Evolutionary conservation across 371 early-diverging fungal genomes (phyloP).

Genomic region (Apophysomyces sp.): DNA sequence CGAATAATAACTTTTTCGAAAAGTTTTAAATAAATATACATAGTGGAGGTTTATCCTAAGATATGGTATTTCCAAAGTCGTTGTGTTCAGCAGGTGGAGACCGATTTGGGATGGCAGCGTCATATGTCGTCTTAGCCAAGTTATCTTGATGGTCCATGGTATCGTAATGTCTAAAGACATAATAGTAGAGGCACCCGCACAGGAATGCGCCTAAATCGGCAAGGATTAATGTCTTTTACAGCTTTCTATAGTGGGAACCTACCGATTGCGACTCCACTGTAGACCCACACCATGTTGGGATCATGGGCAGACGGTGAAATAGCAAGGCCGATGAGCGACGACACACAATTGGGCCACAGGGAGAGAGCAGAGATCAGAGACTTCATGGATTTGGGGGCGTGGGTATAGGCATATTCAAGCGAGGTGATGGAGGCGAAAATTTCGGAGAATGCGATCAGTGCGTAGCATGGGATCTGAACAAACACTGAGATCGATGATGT

Average conservation of each 20-base stretch:
- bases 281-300: constrained; percentile 64
- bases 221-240: neutral
- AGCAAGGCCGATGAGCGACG: constrained; percentile 62
- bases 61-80: too few relatives aligned
- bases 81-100: too few relatives aligned
- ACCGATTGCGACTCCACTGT: constrained; percentile 54
- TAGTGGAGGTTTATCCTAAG: too few relatives aligned
- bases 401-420: constrained; percentile 72
- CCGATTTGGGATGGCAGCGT: constrained; percentile 11
- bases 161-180: constrained; percentile 32
- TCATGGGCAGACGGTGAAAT: constrained; percentile 63
- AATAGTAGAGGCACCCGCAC: constrained; percentile 32
- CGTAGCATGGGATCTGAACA: constrained; percentile 62
- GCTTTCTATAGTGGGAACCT: neutral
- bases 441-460: constrained; percentile 65
- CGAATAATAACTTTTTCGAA: too few relatives aligned
- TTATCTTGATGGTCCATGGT: constrained; percentile 20
- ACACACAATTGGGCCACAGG: constrained; percentile 67
- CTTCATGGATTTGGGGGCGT: constrained; percentile 68
- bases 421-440: constrained; percentile 71
- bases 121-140: constrained; percentile 27
- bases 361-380: constrained; percentile 65
- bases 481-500: constrained; percentile 51
- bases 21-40: too few relatives aligned
- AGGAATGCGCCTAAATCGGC: constrained; percentile 20